Conservation (phyloP, 805 yeast species). For the Starmerella potacharoeniae region DNA sequence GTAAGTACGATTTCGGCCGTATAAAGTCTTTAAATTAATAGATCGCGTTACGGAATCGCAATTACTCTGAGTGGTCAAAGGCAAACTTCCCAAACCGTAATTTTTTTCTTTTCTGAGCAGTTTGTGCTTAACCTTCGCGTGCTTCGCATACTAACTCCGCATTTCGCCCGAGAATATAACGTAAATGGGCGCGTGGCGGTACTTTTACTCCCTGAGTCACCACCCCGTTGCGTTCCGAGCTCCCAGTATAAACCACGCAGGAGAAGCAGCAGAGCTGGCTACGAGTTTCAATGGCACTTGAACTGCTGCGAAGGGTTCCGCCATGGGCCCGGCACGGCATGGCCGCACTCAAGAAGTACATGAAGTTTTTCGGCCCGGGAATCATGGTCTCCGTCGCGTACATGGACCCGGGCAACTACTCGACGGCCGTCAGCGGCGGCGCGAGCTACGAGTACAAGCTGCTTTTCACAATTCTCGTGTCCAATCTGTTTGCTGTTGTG, state of each 20-base stretch:
- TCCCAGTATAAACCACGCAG: not conserved
- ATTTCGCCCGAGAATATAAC: not conserved
- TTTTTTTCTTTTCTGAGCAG: not conserved
- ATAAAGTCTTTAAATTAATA: no score
- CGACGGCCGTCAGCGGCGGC: constrained; percentile 83
- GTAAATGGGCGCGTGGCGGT: not conserved
- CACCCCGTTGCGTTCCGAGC: not conserved
- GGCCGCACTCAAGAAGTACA: constrained; percentile 39
- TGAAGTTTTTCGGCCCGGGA: constrained; percentile 75
- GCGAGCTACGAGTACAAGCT: constrained; percentile 65
- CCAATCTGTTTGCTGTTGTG: constrained; percentile 76
- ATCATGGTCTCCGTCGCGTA: constrained; percentile 81
- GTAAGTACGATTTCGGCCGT: no score
- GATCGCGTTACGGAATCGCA: no score
- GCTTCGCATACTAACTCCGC: not conserved
- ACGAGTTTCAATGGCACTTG: not conserved
- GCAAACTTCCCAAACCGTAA: not conserved
- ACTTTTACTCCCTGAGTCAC: not conserved
- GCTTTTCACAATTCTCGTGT: constrained; percentile 57
- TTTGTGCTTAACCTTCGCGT: not conserved
- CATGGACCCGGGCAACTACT: constrained; percentile 89
- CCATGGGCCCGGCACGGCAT: constrained; percentile 1
- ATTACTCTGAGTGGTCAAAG: no score
- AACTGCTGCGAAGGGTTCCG: constrained; percentile 6
- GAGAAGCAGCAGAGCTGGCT: not conserved